Base-by-base conservation (phyloP, 129 eudicot genomes). In the Heracleum sosnowskyi region DNA sequence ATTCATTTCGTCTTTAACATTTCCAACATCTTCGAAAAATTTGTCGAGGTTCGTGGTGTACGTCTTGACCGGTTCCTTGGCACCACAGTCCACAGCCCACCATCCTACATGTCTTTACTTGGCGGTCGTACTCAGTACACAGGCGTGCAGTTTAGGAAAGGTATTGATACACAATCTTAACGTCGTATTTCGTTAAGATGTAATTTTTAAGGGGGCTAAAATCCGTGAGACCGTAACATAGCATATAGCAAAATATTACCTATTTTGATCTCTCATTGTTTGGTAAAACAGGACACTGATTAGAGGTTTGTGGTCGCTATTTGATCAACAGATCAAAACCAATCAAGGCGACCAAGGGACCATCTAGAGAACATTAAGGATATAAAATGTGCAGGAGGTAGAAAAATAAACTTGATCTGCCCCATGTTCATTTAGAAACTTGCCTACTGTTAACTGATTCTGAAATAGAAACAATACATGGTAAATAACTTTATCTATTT, bases 21-120 rank as follows among this genome's bases (percentile, higher is more conserved):
- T 88, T 81, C 90, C 97, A 47, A 91, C 97, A 26, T 90, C 97
- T 37, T 87, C 83, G 66, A 88, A 91, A 89, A 91, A 88, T 18
- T 77, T 83, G 51, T 87, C 90, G 41, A 94, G 97, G 49, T 91
- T 86, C 0, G 81, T 92, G n/a, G 47, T 84, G 4, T 36, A 47
- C 4, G 60, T 41, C 3, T n/a, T 62, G 69, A 28, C 35, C 11
- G 31, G 31, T n/a, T 55, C 64, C 69, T 24, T 33, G 8, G 69
- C 34, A 26, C 79, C 62, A 15, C 79, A n/a, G n/a, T n/a, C n/a
- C n/a, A n/a, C n/a, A n/a, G n/a, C n/a, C n/a, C 86, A 20, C 90
- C 89, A 5, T 83, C 81, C 85, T 91, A 90, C 57, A 89, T 45
- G 84, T 89, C 97, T 69, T 86, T 26, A 15, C 82, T 73, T 49